phyloP scores from a whole-genome alignment of 2,329 filamentous ascomycete species.

The Rhexocercosporidium sp. region DNA sequence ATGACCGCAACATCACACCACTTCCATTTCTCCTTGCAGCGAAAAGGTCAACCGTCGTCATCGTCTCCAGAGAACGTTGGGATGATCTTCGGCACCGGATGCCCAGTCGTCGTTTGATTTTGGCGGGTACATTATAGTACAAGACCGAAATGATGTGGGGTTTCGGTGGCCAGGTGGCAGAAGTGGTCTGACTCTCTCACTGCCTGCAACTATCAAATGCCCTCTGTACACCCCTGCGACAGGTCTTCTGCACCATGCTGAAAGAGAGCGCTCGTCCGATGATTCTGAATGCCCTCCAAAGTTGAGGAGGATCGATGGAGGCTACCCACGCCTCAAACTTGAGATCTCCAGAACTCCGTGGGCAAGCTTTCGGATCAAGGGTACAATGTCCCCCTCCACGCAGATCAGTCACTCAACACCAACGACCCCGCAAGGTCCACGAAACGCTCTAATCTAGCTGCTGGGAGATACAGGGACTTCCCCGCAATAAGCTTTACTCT shows the following conservation, averaged over 20 bases:
- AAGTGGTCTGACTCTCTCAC: constrained; percentile 5
- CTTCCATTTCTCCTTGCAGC: neutral
- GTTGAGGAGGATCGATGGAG: neutral
- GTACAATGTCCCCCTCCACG: constrained; percentile 10
- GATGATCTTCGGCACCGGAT: neutral
- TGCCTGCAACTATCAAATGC: neutral
- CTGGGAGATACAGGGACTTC: constrained; percentile 11
- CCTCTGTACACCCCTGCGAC: neutral
- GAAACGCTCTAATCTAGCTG: constrained; percentile 1
- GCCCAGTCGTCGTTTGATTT: neutral
- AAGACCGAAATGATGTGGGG: too few species aligned
- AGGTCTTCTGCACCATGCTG: neutral
- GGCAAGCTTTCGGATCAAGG: constrained; percentile 21
- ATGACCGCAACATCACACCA: constrained; percentile 12
- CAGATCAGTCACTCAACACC: constrained; percentile 14
- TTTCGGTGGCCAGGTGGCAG: neutral
- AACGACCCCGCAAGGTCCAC: constrained; percentile 20
- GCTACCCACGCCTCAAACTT: neutral
- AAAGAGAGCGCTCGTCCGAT: constrained; percentile 20
- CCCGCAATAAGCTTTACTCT: constrained; percentile 23
- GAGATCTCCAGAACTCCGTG: constrained; percentile 19
- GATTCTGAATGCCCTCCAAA: constrained; percentile 17
- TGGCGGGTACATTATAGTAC: neutral
- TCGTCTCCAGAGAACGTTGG: neutral
- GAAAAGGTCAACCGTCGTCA: neutral